These are phyloP conservation scores for Spathaspora gorwiae DNA, from an alignment of 805 yeast species.

Conservation along the genomic window DNA sequence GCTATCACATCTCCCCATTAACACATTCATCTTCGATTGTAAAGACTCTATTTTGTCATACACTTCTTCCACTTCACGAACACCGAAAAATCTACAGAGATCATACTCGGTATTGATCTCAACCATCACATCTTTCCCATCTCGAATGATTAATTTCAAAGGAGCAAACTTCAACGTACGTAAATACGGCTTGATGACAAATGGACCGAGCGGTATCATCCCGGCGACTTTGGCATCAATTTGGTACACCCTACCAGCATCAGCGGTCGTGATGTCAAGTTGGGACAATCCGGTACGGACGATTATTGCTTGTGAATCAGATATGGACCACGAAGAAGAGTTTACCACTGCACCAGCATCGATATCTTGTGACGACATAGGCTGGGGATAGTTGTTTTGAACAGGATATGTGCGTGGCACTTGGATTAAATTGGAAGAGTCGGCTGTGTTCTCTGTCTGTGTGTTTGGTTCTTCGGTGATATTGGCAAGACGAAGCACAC, in stretches of 20 bases:
- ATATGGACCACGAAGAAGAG: too few relatives aligned
- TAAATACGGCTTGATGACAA: constrained; percentile 24
- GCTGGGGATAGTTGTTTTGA: too few relatives aligned
- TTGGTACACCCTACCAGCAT: constrained; percentile 10
- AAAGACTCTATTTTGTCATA: not conserved
- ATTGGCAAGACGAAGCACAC: too few relatives aligned
- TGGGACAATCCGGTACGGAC: constrained; percentile 5
- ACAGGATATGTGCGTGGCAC: too few relatives aligned
- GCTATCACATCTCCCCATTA: constrained; percentile 19
- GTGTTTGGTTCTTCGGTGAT: too few relatives aligned
- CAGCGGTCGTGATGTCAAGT: not conserved
- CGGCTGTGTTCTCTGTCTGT: too few relatives aligned
- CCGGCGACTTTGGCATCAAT: constrained; percentile 15
- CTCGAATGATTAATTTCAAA: constrained; percentile 18
- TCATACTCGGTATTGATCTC: constrained; percentile 22
- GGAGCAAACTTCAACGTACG: constrained; percentile 23
- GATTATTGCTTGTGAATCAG: constrained; percentile 4
- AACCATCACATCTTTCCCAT: constrained; percentile 6
- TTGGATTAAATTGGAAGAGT: too few relatives aligned
- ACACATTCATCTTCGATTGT: constrained; percentile 13
- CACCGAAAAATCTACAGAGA: constrained; percentile 20
- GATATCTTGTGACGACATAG: too few relatives aligned
- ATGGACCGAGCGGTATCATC: constrained; percentile 13
- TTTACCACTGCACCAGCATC: too few relatives aligned
- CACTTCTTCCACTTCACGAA: constrained; percentile 11